Percentiles rank a stretch among this genome's conserved stretches.
Conservation (phyloP, 495 filamentous ascomycete species). For the Barbatosphaeria neglecta region DNA sequence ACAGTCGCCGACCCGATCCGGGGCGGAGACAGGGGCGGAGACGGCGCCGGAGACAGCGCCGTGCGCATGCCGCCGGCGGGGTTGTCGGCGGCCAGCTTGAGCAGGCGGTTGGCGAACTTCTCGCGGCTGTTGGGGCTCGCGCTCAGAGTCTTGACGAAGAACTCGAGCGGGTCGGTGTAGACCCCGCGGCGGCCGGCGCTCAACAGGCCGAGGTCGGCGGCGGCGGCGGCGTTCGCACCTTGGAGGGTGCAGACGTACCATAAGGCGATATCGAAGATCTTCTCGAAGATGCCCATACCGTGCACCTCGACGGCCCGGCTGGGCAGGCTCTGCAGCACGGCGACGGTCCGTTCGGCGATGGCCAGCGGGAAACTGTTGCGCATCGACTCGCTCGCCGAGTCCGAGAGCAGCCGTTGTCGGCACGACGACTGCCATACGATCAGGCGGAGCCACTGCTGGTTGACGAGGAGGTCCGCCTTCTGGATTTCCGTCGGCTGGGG, state of each 20-base stretch:
- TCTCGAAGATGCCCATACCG: constrained; percentile 46
- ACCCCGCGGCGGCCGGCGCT: constrained; percentile 1
- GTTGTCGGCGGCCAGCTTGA: constrained; percentile 4
- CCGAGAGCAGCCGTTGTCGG: constrained; percentile 38
- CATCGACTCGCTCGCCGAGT: constrained; percentile 33
- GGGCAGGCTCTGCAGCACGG: constrained; percentile 36
- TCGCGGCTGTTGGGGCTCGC: constrained; percentile 7
- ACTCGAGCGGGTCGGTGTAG: constrained; percentile 5
- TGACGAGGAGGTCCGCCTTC: constrained; percentile 49
- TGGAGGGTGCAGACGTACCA: no score
- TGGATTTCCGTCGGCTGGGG: constrained; percentile 39
- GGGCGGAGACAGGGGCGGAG: neutral
- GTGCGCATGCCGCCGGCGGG: constrained; percentile 8
- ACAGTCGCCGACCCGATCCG: no score
- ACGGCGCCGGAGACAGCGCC: neutral
- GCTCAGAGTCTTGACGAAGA: constrained; percentile 9
- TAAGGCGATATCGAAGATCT: constrained; percentile 42
- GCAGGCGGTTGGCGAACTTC: constrained; percentile 8
- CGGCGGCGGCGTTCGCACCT: neutral
- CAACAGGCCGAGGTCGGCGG: neutral
- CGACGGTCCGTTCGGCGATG: constrained; percentile 40
- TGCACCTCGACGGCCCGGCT: constrained; percentile 46
- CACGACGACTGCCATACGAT: constrained; percentile 53
- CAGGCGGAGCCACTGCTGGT: constrained; percentile 50
- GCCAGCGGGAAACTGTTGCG: constrained; percentile 46